A percentile compares a stretch with the other conserved stretches of the same genome.
These are phyloP conservation scores for Hordeum vulgare DNA, from an alignment of 176 grass and related monocot genomes.

Conservation along the genomic window MorexV3_pseudomolecules_assembly NC_058524.1:593858472-593858971, in stretches of 20 bases:
- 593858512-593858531: slow-evolving; percentile 73
- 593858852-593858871: background rate
- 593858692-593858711: slow-evolving; percentile 74
- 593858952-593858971: background rate
- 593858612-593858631: background rate
- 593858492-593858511: slow-evolving; percentile 4
- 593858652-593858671: slow-evolving; percentile 7
- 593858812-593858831: background rate
- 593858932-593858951: background rate
- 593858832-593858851: background rate
- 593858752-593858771: slow-evolving; percentile 87
- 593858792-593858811: slow-evolving; percentile 71
- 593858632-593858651: background rate
- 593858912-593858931: background rate
- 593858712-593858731: slow-evolving; percentile 73
- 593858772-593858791: slow-evolving; percentile 79
- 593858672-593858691: slow-evolving; percentile 39
- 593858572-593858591: slow-evolving; percentile 80
- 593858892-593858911: too few species aligned
- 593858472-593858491: background rate
- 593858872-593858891: background rate
- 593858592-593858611: background rate
- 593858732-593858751: slow-evolving; percentile 88
- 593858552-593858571: slow-evolving; percentile 76
- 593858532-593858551: slow-evolving; percentile 50